phyloP scores from a whole-genome alignment of 768 basidiomycete genomes.

The Chalciporus chontae region DNA sequence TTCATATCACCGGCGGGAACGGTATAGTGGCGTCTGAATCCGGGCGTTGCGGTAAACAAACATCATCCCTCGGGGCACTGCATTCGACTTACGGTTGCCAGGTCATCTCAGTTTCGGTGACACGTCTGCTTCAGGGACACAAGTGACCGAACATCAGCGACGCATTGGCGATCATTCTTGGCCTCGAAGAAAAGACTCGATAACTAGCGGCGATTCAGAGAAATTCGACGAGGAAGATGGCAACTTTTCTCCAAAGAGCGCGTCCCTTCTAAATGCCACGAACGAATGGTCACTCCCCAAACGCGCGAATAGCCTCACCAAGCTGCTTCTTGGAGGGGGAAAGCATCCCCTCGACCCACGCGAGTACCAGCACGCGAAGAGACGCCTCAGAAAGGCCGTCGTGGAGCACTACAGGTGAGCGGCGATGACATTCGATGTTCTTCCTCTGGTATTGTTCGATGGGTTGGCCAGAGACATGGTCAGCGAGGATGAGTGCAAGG shows the following conservation, averaged over 20 bases:
- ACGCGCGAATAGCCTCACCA: not conserved
- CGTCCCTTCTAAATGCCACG: not conserved
- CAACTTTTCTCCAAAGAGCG: not conserved
- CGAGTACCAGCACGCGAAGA: slow-evolving; percentile 81
- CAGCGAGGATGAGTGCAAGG: not conserved
- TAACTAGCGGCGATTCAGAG: not conserved
- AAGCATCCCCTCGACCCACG: slow-evolving; percentile 52
- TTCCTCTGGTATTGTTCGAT: not conserved
- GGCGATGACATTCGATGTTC: not conserved
- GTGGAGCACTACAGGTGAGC: slow-evolving; percentile 76
- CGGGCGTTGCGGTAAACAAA: slow-evolving; percentile 4
- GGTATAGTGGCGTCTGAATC: slow-evolving; percentile 15
- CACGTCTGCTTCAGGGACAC: not conserved
- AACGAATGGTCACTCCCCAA: not conserved
- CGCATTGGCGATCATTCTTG: not conserved
- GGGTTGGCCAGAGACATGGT: not conserved
- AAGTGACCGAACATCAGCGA: not conserved
- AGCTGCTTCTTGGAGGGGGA: not conserved
- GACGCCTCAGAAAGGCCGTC: slow-evolving; percentile 78
- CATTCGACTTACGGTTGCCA: not conserved
- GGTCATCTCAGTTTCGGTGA: not conserved
- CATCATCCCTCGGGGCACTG: not conserved
- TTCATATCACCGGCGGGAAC: not conserved
- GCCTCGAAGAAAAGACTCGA: not conserved
- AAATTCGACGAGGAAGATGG: not conserved